Evolutionary conservation across 1,284 basidiomycete species (phyloP).

Genomic region (Cutaneotrichosporon arboriforme): DNA sequence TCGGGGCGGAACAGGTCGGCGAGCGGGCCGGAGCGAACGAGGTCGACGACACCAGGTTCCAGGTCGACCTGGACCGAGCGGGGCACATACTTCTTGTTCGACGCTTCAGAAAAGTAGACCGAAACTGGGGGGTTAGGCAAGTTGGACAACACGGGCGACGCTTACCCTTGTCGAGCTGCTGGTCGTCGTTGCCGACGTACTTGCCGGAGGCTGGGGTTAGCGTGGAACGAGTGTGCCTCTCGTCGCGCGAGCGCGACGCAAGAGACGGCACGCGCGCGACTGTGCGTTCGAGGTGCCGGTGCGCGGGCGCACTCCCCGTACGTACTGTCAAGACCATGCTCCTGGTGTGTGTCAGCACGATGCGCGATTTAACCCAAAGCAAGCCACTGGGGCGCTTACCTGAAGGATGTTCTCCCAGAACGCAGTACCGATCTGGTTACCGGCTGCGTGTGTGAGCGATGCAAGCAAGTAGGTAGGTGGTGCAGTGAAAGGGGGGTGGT

Average conservation of each 20-base stretch:
- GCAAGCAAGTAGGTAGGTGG: neutral
- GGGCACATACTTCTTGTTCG: slow-evolving; percentile 65
- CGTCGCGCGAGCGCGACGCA: neutral
- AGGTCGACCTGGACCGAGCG: slow-evolving; percentile 85
- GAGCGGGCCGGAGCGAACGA: slow-evolving; percentile 54
- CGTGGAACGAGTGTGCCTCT: neutral
- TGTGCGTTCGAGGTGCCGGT: neutral
- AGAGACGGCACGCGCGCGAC: neutral
- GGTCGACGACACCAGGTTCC: slow-evolving; percentile 82
- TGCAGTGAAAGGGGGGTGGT: too few species aligned
- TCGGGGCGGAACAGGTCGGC: slow-evolving; percentile 74
- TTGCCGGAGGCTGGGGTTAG: slow-evolving; percentile 29
- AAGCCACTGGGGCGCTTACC: slow-evolving; percentile 17
- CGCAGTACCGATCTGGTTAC: slow-evolving; percentile 43
- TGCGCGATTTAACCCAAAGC: too few species aligned
- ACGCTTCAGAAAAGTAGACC: slow-evolving; percentile 49
- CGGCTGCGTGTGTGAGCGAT: slow-evolving; percentile 25
- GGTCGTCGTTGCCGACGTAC: slow-evolving; percentile 39
- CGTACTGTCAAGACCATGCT: slow-evolving; percentile 42
- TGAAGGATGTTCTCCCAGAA: slow-evolving; percentile 47
- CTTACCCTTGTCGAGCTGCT: slow-evolving; percentile 38
- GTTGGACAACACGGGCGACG: neutral
- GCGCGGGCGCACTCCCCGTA: neutral
- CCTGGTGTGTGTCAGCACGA: slow-evolving; percentile 25
- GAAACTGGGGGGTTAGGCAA: slow-evolving; percentile 23